Conservation (phyloP, 2,329 filamentous ascomycete genomes). For the Beauveria pseudobassiana region DNA sequence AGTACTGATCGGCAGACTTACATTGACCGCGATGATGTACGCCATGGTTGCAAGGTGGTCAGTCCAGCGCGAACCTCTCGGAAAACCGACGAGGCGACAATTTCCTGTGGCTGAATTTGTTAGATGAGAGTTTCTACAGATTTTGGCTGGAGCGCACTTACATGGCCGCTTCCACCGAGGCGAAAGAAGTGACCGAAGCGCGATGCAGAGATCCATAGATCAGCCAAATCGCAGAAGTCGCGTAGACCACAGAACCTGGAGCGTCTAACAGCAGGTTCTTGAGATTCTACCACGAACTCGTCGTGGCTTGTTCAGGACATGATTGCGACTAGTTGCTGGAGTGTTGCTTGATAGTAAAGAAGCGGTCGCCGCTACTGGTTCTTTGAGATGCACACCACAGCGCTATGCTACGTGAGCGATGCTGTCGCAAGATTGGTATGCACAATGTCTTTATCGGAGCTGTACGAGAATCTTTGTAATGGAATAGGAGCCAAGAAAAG, state of each 20-base stretch:
- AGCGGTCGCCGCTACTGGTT: background rate
- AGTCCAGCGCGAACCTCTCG: slow-evolving; percentile 72
- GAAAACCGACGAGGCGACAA: slow-evolving; percentile 63
- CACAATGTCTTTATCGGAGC: too few species aligned
- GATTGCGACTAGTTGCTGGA: background rate
- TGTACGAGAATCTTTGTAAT: background rate
- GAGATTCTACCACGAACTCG: slow-evolving; percentile 12
- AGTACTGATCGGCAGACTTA: slow-evolving; percentile 23
- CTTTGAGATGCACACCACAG: background rate
- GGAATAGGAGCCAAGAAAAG: too few species aligned
- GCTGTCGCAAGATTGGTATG: too few species aligned
- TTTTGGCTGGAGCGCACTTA: slow-evolving; percentile 29
- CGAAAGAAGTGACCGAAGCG: slow-evolving; percentile 55
- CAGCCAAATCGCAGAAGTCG: slow-evolving; percentile 28
- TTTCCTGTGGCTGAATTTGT: slow-evolving; percentile 51
- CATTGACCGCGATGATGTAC: slow-evolving; percentile 73
- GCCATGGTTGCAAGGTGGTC: slow-evolving; percentile 76
- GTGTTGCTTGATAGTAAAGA: background rate
- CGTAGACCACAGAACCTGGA: slow-evolving; percentile 27
- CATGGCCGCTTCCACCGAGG: slow-evolving; percentile 61
- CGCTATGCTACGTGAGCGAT: background rate
- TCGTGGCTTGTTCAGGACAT: slow-evolving; percentile 9
- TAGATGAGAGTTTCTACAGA: background rate
- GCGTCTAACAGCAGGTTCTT: slow-evolving; percentile 15
- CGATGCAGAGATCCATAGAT: slow-evolving; percentile 31